These are phyloP conservation scores for Colletotrichum brevisporum DNA, from an alignment of 2,329 filamentous ascomycete genomes.

Conservation along the genomic window DNA sequence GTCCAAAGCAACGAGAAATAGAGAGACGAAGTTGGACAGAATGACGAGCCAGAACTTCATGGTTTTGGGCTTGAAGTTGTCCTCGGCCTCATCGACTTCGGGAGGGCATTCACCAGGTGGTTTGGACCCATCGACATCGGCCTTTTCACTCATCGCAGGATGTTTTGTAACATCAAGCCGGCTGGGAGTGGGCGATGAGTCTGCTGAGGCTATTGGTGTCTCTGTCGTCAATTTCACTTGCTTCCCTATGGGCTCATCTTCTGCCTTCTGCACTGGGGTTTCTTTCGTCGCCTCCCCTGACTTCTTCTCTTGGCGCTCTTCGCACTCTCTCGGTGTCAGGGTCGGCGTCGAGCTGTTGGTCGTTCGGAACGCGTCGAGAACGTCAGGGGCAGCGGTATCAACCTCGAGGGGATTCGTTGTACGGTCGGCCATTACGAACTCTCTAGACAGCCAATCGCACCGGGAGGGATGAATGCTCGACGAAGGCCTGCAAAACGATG, in stretches of 20 bases:
- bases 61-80: conserved; percentile 66
- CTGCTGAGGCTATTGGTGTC: conserved; percentile 20
- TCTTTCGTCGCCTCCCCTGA: conserved; percentile 8
- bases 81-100: conserved; percentile 40
- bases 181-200: conserved; percentile 26
- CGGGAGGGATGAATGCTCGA: too few relatives aligned
- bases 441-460: background rate
- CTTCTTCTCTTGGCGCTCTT: conserved; percentile 26
- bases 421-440: conserved; percentile 20
- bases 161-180: conserved; percentile 24
- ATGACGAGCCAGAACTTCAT: conserved; percentile 70
- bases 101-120: background rate
- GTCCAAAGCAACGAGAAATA: conserved; percentile 72
- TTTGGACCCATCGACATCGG: conserved; percentile 18
- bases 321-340: conserved; percentile 31
- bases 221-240: conserved; percentile 12
- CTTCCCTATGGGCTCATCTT: background rate
- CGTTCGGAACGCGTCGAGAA: conserved; percentile 5
- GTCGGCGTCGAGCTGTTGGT: conserved; percentile 37
- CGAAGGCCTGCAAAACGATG: too few relatives aligned
- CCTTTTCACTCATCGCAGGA: conserved; percentile 32
- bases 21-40: conserved; percentile 66
- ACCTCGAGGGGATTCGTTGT: conserved; percentile 16
- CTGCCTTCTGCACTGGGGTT: conserved; percentile 1
- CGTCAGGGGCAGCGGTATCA: conserved; percentile 7